Percentiles rank a stretch among this genome's conserved stretches.
These are phyloP conservation scores for Hypomontagnella submonticulosa DNA, from an alignment of 495 filamentous ascomycete genomes.

Conservation along the genomic window DNA sequence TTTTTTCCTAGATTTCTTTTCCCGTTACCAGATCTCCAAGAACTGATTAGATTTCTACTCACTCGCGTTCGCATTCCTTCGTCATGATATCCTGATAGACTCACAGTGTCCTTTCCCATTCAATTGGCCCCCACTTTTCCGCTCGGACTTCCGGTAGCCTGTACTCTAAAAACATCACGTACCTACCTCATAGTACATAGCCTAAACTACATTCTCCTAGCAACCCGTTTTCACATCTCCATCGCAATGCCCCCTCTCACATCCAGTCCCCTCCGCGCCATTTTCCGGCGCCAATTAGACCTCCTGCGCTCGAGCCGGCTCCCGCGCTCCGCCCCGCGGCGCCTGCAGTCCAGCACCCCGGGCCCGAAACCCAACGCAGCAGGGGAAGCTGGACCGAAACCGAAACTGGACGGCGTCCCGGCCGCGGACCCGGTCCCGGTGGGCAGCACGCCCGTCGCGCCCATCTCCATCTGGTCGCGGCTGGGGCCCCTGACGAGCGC, in stretches of 20 bases:
- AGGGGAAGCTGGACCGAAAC: slow-evolving; percentile 6
- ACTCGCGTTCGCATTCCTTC: not conserved
- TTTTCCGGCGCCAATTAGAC: slow-evolving; percentile 30
- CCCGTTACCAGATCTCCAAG: too few relatives aligned
- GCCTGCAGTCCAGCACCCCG: slow-evolving; percentile 30
- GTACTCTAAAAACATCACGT: too few relatives aligned
- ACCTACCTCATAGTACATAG: not conserved
- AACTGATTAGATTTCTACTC: slow-evolving; percentile 4
- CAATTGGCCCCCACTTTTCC: too few relatives aligned
- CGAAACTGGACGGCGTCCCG: not conserved
- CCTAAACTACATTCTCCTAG: not conserved
- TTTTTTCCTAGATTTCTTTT: too few relatives aligned
- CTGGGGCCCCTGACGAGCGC: slow-evolving; percentile 68
- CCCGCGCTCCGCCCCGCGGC: slow-evolving; percentile 27
- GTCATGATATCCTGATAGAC: slow-evolving; percentile 23
- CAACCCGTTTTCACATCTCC: not conserved
- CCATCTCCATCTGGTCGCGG: slow-evolving; percentile 60
- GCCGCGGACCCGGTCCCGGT: slow-evolving; percentile 21
- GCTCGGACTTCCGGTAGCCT: too few relatives aligned
- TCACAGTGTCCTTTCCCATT: not conserved
- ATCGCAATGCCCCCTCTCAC: slow-evolving; percentile 17
- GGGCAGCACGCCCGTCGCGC: slow-evolving; percentile 35
- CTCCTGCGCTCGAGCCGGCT: slow-evolving; percentile 24
- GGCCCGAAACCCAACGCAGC: not conserved
- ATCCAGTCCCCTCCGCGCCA: slow-evolving; percentile 14